Evolutionary conservation across 2,329 filamentous ascomycete genomes (phyloP).

Genomic region (Botrytis byssoidea): DNA sequence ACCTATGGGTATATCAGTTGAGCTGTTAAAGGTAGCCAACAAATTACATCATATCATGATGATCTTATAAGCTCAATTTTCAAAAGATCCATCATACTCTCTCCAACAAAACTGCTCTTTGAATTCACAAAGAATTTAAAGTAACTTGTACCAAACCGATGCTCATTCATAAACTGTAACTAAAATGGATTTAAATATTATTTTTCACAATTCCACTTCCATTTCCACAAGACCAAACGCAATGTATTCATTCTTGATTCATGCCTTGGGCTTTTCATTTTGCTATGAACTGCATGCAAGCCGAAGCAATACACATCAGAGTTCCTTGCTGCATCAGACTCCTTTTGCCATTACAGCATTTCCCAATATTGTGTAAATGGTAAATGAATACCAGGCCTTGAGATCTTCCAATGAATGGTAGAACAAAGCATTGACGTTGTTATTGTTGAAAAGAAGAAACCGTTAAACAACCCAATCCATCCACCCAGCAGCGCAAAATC

Average conservation of each 20-base stretch:
- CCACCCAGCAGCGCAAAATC: constrained; percentile 25
- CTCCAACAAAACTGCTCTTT: not conserved
- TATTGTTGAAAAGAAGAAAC: constrained; percentile 32
- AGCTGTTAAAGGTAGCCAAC: constrained; percentile 1
- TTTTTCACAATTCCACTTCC: constrained; percentile 18
- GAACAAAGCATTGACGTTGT: constrained; percentile 40
- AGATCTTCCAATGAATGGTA: constrained; percentile 33
- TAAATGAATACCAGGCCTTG: constrained; percentile 34
- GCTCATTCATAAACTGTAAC: constrained; percentile 17
- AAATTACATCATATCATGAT: constrained; percentile 15
- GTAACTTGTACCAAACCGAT: constrained; percentile 16
- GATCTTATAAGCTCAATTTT: not conserved
- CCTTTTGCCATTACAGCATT: constrained; percentile 35
- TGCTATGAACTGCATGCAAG: constrained; percentile 38
- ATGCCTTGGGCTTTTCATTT: constrained; percentile 37
- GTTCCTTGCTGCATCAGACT: constrained; percentile 35
- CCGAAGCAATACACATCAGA: constrained; percentile 39
- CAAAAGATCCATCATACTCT: not conserved
- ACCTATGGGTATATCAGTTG: constrained; percentile 12
- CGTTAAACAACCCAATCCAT: constrained; percentile 29
- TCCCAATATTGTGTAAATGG: constrained; percentile 34
- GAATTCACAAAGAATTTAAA: constrained; percentile 18
- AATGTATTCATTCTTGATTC: constrained; percentile 28
- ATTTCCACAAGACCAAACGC: constrained; percentile 19
- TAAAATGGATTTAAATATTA: constrained; percentile 14